phyloP scores from a whole-genome alignment of 768 basidiomycete species.

The Lepiota venenata region DNA sequence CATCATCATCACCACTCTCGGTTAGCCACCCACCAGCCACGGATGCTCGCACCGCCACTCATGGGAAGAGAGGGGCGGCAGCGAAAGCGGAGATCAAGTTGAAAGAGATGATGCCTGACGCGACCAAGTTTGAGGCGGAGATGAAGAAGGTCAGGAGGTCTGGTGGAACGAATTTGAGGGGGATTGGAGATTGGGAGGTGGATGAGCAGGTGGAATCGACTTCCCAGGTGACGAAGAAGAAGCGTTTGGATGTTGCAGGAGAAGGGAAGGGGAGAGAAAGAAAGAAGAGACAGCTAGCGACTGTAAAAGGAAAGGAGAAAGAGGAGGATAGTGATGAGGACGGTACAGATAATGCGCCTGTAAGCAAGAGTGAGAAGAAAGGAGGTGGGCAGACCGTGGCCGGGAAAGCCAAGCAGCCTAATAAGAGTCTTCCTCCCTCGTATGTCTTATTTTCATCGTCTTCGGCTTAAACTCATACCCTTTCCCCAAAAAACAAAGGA shows the following conservation, averaged over 20 bases:
- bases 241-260: constrained; percentile 5
- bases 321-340: constrained; percentile 15
- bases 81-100: constrained; percentile 47
- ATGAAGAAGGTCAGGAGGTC: constrained; percentile 36
- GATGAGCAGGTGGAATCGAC: constrained; percentile 8
- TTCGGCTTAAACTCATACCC: not conserved
- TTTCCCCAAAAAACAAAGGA: constrained; percentile 14
- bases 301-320: constrained; percentile 4
- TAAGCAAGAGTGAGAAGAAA: constrained; percentile 16
- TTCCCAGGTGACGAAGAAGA: constrained; percentile 17
- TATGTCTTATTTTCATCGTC: not conserved
- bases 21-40: constrained; percentile 7
- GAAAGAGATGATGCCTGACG: constrained; percentile 76
- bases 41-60: not conserved
- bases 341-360: constrained; percentile 6
- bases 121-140: constrained; percentile 67
- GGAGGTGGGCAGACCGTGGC: not conserved
- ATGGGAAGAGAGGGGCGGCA: constrained; percentile 39
- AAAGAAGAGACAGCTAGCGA: constrained; percentile 4
- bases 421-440: not conserved
- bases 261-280: constrained; percentile 2
- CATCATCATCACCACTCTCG: constrained; percentile 10
- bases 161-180: constrained; percentile 18
- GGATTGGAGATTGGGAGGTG: constrained; percentile 13
- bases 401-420: constrained; percentile 8